Base-by-base conservation (phyloP, 139 green algal species). In the Micractinium sp. region DNA sequence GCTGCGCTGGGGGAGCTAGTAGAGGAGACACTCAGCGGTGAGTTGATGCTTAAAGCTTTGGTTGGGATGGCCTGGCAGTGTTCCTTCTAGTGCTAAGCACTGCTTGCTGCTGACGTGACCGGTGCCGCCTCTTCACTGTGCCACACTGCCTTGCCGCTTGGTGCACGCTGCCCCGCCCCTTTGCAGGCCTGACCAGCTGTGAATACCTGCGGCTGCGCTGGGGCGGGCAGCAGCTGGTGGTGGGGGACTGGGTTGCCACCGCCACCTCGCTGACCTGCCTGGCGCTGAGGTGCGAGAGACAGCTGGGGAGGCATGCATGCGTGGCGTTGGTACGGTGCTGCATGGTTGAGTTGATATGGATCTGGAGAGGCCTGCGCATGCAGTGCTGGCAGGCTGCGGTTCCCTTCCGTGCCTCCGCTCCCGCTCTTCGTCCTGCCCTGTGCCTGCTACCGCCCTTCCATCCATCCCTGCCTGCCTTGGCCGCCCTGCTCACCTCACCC, bases 171-270 rank as follows among this genome's bases (percentile, higher is more conserved):
- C 27, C 29, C 71, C 3, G 27, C 71, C 14, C 71, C 3, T 27
- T 35, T 77, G 25, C 82, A 87, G 82, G 12, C 16, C 38, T 87
- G 35, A 3, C 31, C 13, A 66, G 66, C 66, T 87, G 82, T 67
- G 82, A 87, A 67, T 87, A 66, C 67, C 67, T 87, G 25, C 82
- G 82, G 22, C 39, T 87, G 82, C 82, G 82, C 35, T 87, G 82
- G 82, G 82, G 66, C 27, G 82, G 82, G n/a, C 36, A 27, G 63
- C 9, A 38, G 82, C 66, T 79, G 63, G 35, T 63, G 66, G 63
- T 87, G 36, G 82, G 82, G 22, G 66, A 87, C 3, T 79, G 56
- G 81, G n/a, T 86, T n/a, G 13, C 9, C 20, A 14, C 22, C 18
- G 81, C 81, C n/a, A 47, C 81, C 56, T 33, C 39, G 63, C 63